Evolutionary conservation across 208 protist species (phyloP), one percentile per base, ranked within the genome.

Genomic region (Leishmania arabica): DNA sequence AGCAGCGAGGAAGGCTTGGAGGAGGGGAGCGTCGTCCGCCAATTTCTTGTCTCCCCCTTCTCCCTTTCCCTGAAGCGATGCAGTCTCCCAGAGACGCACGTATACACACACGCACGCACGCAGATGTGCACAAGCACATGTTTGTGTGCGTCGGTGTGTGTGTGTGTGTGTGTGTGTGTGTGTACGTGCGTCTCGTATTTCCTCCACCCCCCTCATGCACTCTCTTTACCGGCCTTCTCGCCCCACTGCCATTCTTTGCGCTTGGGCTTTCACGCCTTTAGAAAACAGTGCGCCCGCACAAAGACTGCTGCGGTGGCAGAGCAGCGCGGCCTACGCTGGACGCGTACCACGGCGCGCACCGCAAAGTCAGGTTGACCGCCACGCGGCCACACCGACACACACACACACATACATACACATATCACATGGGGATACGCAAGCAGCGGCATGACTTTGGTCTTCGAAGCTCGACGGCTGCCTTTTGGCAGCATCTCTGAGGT

Each of bases 381-480:
- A 7, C 42, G 42, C 42, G 42, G 42, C 42, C 42, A 45, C 42
- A 45, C 42, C 5, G 42, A 45, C 15, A 47, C 40, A 71, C 0
- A 49, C 66, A n/a, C 17, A 7, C 15, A 47, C 40, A 71, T 0
- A 49, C 66, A 49, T 0, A 21, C 31, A n/a, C 64, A 68, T 68
- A 68, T 5, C 69, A 53, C 19, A 40, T 40, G 8, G 4, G 13
- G 34, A 37, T 31, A 64, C 21, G 5, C 24, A 31, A 64, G 45
- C 37, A 56, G 27, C 60, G 40, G 7, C 40, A 95, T 95, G 89
- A 83, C 88, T 0, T 94, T 94, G 80, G 93, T 97, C 1, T 95
- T 95, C 79, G 92, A 95, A 76, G 92, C 92, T 21, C 79, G 86
- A 37, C 62, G 79, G n/a, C 74, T 97, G 54, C 91, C 90, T 37